phyloP scores from a whole-genome alignment of 371 early-diverging fungal species.

The Phascolomyces articulosus region DNA sequence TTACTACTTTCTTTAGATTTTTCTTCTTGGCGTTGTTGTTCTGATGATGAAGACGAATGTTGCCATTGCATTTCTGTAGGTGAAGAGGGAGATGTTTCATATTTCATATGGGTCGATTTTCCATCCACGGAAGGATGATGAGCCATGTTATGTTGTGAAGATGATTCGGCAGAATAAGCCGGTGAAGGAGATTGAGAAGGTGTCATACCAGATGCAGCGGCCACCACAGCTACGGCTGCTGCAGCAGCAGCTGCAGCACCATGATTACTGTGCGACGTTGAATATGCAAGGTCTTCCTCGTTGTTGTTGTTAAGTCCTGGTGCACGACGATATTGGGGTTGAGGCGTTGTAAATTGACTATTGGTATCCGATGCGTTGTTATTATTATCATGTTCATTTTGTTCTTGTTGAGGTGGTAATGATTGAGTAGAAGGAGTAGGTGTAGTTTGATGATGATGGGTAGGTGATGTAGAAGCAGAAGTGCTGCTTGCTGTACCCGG shows the following conservation, averaged over 20 bases:
- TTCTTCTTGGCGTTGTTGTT: background rate
- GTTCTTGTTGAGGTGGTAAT: background rate
- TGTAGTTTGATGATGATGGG: background rate
- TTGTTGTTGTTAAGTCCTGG: background rate
- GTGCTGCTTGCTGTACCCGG: too few species aligned
- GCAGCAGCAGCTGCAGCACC: constrained; percentile 5
- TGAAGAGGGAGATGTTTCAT: constrained; percentile 2
- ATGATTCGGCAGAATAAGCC: constrained; percentile 1
- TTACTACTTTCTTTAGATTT: background rate
- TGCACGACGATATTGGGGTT: constrained; percentile 11
- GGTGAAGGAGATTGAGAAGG: constrained; percentile 10
- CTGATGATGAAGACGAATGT: too few species aligned
- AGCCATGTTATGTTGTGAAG: too few species aligned
- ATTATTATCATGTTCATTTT: background rate
- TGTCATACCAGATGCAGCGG: background rate
- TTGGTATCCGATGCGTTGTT: background rate
- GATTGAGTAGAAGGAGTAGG: background rate
- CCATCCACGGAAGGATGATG: background rate
- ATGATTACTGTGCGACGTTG: constrained; percentile 2
- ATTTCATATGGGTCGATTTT: background rate
- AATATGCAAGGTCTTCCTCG: constrained; percentile 7
- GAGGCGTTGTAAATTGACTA: constrained; percentile 9
- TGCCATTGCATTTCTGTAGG: constrained; percentile 10
- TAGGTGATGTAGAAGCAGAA: background rate
- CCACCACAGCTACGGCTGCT: background rate